Evolutionary conservation across 2,329 filamentous ascomycete genomes (phyloP).

Genomic region (Nigrospora oryzae): DNA sequence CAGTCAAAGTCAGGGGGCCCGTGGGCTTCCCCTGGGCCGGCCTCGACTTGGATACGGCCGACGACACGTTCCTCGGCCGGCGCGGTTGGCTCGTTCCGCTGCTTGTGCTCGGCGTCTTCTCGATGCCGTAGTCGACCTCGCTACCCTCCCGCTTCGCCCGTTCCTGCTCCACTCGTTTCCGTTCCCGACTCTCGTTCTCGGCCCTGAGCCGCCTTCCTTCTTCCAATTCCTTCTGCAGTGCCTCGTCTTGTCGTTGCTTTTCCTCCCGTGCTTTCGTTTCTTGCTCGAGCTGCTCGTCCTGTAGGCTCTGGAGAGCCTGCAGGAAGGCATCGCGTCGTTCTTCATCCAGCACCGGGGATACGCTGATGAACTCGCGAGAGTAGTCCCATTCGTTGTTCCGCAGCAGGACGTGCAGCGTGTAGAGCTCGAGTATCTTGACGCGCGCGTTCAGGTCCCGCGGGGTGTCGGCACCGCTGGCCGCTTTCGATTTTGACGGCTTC

Average conservation of each 20-base stretch:
- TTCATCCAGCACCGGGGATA: slow-evolving; percentile 82
- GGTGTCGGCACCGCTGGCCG: slow-evolving; percentile 62
- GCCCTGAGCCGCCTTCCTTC: slow-evolving; percentile 45
- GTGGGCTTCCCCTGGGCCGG: slow-evolving; percentile 15
- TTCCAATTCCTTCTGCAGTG: slow-evolving; percentile 46
- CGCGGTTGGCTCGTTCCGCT: slow-evolving; percentile 25
- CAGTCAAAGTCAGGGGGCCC: slow-evolving; percentile 28
- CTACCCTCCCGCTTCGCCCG: slow-evolving; percentile 38
- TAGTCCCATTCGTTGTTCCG: slow-evolving; percentile 96
- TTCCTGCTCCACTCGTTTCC: slow-evolving; percentile 45
- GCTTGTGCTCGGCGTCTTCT: slow-evolving; percentile 35
- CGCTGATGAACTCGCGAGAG: slow-evolving; percentile 79
- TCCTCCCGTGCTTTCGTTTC: slow-evolving; percentile 57
- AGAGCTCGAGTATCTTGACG: slow-evolving; percentile 89
- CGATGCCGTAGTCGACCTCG: slow-evolving; percentile 63
- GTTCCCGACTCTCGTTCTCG: slow-evolving; percentile 51
- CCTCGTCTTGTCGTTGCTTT: slow-evolving; percentile 45
- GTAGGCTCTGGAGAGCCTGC: slow-evolving; percentile 73
- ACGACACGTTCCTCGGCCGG: slow-evolving; percentile 20
- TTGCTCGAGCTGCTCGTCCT: slow-evolving; percentile 74
- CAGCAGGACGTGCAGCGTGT: slow-evolving; percentile 89
- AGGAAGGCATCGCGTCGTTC: slow-evolving; percentile 85
- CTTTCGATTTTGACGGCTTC: slow-evolving; percentile 34
- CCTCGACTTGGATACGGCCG: slow-evolving; percentile 18
- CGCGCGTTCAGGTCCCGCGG: slow-evolving; percentile 76